These are phyloP conservation scores for Colletotrichum eleusines DNA, from an alignment of 2,329 filamentous ascomycete genomes.

Conservation along the genomic window DNA sequence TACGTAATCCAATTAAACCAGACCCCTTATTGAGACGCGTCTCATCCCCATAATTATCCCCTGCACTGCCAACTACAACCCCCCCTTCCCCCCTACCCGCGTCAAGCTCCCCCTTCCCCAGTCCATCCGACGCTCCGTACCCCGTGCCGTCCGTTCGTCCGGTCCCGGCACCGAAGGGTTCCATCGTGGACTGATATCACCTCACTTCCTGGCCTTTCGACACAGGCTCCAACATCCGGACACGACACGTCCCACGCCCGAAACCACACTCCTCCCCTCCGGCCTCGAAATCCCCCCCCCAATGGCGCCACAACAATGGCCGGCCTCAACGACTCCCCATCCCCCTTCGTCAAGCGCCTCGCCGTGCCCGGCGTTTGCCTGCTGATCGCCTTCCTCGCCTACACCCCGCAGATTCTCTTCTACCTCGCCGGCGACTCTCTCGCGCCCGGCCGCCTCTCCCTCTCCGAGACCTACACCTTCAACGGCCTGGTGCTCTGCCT, in stretches of 20 bases:
- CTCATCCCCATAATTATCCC: background rate
- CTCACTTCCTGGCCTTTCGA: background rate
- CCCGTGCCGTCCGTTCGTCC: slow-evolving; percentile 13
- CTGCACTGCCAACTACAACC: too few species aligned
- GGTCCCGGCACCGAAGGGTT: slow-evolving; percentile 15
- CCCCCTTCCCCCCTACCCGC: slow-evolving; percentile 39
- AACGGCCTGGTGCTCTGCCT: slow-evolving; percentile 74
- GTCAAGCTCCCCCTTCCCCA: slow-evolving; percentile 37
- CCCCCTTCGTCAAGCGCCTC: slow-evolving; percentile 62
- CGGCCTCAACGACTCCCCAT: slow-evolving; percentile 54
- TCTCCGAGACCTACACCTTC: slow-evolving; percentile 70
- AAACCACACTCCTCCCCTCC: background rate
- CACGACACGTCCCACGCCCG: background rate
- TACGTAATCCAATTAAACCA: slow-evolving; percentile 20
- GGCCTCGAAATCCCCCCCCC: background rate
- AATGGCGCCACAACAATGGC: slow-evolving; percentile 52
- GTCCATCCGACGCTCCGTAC: slow-evolving; percentile 14
- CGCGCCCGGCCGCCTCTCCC: slow-evolving; percentile 70
- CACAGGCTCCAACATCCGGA: background rate
- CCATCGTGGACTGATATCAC: slow-evolving; percentile 24
- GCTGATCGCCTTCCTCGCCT: slow-evolving; percentile 77
- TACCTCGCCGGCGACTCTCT: slow-evolving; percentile 65
- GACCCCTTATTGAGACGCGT: slow-evolving; percentile 21
- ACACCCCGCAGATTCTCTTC: slow-evolving; percentile 80
- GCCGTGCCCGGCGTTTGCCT: slow-evolving; percentile 76